These are phyloP conservation scores for Diutina sp. DNA, from an alignment of 1,139 yeast genomes.

Conservation along the genomic window DNA sequence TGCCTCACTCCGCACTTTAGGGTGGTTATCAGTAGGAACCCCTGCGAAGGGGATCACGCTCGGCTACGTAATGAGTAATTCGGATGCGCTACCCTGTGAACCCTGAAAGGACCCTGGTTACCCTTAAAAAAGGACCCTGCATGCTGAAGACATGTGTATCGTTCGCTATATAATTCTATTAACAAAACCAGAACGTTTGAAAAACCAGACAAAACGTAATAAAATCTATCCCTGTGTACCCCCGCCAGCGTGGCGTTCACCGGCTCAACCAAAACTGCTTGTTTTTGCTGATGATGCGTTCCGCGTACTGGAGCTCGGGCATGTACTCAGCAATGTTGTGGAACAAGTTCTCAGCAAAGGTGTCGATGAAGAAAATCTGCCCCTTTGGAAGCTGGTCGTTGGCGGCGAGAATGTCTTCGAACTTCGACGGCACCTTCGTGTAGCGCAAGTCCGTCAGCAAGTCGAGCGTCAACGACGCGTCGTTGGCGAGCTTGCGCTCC, in stretches of 20 bases:
- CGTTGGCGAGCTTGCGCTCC: conserved; percentile 24
- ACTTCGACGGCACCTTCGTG: conserved; percentile 16
- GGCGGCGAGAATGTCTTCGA: conserved; percentile 24
- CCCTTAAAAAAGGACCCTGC: too few species aligned
- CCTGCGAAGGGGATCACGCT: too few species aligned
- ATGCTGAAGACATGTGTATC: background rate
- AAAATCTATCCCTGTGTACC: background rate
- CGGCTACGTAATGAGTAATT: too few species aligned
- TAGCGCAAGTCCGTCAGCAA: conserved; percentile 10
- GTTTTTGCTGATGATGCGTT: conserved; percentile 32
- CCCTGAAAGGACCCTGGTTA: too few species aligned
- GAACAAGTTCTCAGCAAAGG: conserved; percentile 73
- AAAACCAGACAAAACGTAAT: background rate
- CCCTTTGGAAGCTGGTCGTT: conserved; percentile 51
- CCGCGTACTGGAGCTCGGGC: conserved; percentile 43
- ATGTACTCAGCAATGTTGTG: conserved; percentile 43
- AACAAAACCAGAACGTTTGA: background rate
- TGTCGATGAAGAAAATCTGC: conserved; percentile 74
- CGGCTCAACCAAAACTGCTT: conserved; percentile 25
- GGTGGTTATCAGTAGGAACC: too few species aligned
- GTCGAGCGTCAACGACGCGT: conserved; percentile 7
- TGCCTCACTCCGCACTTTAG: too few species aligned
- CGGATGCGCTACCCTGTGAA: too few species aligned
- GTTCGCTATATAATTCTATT: background rate
- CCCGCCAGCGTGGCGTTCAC: background rate